Base-by-base conservation (phyloP, 2,329 filamentous ascomycete species). In the Neofusicoccum cordaticola region DNA sequence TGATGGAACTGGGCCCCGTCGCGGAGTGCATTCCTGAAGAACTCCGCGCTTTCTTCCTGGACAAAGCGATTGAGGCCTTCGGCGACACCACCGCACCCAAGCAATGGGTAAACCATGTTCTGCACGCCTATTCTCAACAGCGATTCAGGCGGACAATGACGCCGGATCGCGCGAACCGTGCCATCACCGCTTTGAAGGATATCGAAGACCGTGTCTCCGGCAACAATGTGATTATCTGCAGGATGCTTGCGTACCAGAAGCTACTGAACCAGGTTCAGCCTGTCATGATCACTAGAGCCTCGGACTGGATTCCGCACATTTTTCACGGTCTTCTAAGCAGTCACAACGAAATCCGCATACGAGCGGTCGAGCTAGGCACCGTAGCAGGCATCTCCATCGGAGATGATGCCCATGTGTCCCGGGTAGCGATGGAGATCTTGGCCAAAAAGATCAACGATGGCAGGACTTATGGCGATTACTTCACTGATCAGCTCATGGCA, bases 121-220 rank as follows among this genome's bases (percentile, higher is more conserved):
- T 69, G 88, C 97, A 82, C 89, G 93, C 67, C 84, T 96, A 5
- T 82, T 97, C 13, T 50, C 86, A 90, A 51, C 93, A 97, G 72
- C 90, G 88, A 67, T 97, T 98, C 69, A 80, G 88, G 0, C 90
- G 89, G 68, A 84, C 92, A 41, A 90, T 97, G 85, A 93, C 87
- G 0, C 77, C 82, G 3, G 85, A 90, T 53, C 86, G 92, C 61
- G 85, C 91, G 1, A 87, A 88, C 37, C 87, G 87, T 42, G 81
- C 97, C 12, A 81, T 99, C 11, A 81, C 84, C 1, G 85, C 88
- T 0, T 79, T 98, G 7, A 87, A 91, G 72, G 85, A 84, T 6
- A 86, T 97, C 41, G 89, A 92, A 63, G 83, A 90, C 2, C 86
- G 90, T 61, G 80, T 94, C 47, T 89, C 85, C 66, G 93, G 93